Evolutionary conservation across 306 rosid genomes (phyloP).

Genomic region (Biancaea sappan): DNA sequence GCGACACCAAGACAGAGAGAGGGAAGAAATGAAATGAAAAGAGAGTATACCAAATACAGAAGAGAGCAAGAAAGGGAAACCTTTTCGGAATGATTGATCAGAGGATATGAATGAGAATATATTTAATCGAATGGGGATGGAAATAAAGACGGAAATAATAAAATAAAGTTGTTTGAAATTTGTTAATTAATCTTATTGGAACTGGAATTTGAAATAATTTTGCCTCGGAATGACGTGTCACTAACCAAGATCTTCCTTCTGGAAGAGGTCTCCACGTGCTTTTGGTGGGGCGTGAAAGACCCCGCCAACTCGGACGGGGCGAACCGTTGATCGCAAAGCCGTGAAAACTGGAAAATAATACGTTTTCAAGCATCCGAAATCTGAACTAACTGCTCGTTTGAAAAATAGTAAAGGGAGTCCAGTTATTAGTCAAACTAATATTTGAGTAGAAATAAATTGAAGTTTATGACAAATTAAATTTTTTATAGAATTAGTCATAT

Average conservation of each 20-base stretch:
- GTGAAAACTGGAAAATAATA: no score
- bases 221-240: conserved; percentile 40
- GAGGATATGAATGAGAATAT: neutral
- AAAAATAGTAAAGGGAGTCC: no score
- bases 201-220: conserved; percentile 26
- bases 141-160: conserved; percentile 9
- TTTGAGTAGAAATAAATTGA: no score
- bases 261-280: conserved; percentile 27
- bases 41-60: conserved; percentile 14
- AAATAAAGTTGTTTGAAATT: neutral
- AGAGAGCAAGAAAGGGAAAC: conserved; percentile 39
- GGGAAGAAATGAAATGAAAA: conserved; percentile 27
- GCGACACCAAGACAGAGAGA: neutral
- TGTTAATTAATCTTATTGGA: conserved; percentile 17
- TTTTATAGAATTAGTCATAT: no score
- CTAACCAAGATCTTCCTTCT: conserved; percentile 25
- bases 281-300: neutral
- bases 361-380: neutral
- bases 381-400: no score
- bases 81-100: conserved; percentile 60
- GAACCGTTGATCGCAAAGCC: no score
- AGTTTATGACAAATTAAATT: no score
- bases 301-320: neutral
- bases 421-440: no score
- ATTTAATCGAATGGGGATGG: neutral